Evolutionary conservation across 208 protist species (phyloP).

Genomic region (Blastocrithidia nonstop): DNA sequence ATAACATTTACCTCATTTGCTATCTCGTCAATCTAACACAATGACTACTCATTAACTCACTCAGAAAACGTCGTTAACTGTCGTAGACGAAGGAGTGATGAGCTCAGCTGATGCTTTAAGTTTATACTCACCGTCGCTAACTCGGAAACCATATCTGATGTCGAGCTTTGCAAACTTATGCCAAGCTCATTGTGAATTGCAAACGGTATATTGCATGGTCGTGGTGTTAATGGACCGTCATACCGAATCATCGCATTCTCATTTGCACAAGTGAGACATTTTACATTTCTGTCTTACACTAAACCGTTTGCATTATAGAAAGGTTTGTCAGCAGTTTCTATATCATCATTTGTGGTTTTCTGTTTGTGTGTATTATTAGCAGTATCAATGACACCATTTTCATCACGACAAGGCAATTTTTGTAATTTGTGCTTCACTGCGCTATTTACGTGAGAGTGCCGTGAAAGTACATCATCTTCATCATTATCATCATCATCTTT

Average conservation of each 20-base stretch:
- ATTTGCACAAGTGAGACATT: no score
- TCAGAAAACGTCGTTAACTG: constrained; percentile 25
- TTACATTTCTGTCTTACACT: no score
- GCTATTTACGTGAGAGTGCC: no score
- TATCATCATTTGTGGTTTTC: no score
- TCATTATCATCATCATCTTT: constrained; percentile 1
- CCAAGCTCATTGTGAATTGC: constrained; percentile 53
- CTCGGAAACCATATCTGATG: constrained; percentile 37
- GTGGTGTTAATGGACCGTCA: constrained; percentile 24
- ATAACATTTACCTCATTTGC: constrained; percentile 16
- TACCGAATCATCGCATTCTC: neutral
- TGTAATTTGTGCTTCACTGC: no score
- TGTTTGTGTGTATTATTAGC: no score
- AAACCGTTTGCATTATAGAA: no score
- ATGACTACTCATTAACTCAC: constrained; percentile 35
- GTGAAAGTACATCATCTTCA: no score
- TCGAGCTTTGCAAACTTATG: constrained; percentile 47
- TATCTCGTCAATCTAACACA: constrained; percentile 19
- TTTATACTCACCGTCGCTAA: constrained; percentile 42
- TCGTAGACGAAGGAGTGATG: constrained; percentile 31
- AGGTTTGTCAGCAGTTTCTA: no score
- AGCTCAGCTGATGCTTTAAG: constrained; percentile 71
- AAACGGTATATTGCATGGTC: constrained; percentile 52
- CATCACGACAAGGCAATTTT: no score
- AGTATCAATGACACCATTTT: no score